A percentile compares a stretch with the other conserved stretches of the same genome.
Conservation (phyloP, 2,329 filamentous ascomycete genomes). For the Fusarium armeniacum region DNA sequence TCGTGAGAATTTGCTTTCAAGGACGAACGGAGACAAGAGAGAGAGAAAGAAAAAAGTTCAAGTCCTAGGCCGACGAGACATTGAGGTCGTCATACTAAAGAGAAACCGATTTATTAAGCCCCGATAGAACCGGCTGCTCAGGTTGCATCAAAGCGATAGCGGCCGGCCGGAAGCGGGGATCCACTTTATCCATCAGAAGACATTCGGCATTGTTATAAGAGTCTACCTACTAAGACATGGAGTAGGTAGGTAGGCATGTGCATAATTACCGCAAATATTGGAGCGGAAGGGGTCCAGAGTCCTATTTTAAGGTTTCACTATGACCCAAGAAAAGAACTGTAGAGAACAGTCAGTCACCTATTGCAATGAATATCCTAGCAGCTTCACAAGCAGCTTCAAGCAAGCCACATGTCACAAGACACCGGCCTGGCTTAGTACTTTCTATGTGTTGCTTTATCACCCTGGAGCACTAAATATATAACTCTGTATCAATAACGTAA, state of each 20-base stretch:
- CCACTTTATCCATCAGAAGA: slow-evolving; percentile 25
- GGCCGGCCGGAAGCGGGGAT: slow-evolving; percentile 36
- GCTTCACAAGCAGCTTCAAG: no score
- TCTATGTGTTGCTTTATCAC: not conserved
- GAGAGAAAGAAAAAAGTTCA: not conserved
- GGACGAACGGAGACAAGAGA: slow-evolving; percentile 44
- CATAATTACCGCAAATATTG: slow-evolving; percentile 11
- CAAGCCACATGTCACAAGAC: not conserved
- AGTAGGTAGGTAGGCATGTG: not conserved
- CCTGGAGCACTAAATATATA: not conserved
- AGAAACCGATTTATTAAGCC: slow-evolving; percentile 24
- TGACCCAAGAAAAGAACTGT: slow-evolving; percentile 7
- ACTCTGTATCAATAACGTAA: not conserved
- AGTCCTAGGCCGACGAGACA: slow-evolving; percentile 16
- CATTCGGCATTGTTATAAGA: slow-evolving; percentile 18
- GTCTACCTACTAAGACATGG: not conserved
- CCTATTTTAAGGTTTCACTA: slow-evolving; percentile 3
- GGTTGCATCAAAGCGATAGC: slow-evolving; percentile 40
- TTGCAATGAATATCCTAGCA: not conserved
- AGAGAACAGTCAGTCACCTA: not conserved
- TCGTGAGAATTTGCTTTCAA: slow-evolving; percentile 33
- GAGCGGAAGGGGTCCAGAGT: not conserved
- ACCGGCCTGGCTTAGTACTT: not conserved
- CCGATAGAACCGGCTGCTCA: slow-evolving; percentile 36
- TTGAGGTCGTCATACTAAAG: slow-evolving; percentile 31